Evolutionary conservation across 2,329 filamentous ascomycete genomes (phyloP).

Genomic region (Trichoderma oligosporum): DNA sequence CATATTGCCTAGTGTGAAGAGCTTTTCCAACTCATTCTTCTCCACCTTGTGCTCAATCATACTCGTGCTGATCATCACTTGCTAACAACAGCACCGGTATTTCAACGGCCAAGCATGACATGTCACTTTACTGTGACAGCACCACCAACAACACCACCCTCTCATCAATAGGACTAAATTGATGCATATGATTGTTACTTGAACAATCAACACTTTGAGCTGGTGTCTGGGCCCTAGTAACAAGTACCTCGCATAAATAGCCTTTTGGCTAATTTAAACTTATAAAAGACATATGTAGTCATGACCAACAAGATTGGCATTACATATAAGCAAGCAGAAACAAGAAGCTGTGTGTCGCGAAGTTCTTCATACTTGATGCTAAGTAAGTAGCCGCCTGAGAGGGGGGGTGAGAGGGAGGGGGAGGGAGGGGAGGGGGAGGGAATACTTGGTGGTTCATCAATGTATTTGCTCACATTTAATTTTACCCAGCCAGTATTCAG

Average conservation of each 20-base stretch:
- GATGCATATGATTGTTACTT: background rate
- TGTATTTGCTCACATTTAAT: conserved; percentile 14
- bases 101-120: conserved; percentile 12
- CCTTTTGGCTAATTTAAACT: background rate
- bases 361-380: background rate
- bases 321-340: no score
- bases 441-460: background rate
- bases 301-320: background rate
- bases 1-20: background rate
- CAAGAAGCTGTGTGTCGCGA: background rate
- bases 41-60: background rate
- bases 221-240: background rate
- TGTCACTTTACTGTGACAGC: conserved; percentile 12
- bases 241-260: background rate
- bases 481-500: background rate
- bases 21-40: background rate
- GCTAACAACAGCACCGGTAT: background rate
- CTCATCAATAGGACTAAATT: background rate
- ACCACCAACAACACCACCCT: background rate
- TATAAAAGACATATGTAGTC: no score
- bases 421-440: no score
- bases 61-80: background rate
- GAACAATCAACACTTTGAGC: background rate
- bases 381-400: no score
- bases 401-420: no score